Conservation (phyloP, 2,329 filamentous ascomycete species). For the Leptodontidium sp. region DNA sequence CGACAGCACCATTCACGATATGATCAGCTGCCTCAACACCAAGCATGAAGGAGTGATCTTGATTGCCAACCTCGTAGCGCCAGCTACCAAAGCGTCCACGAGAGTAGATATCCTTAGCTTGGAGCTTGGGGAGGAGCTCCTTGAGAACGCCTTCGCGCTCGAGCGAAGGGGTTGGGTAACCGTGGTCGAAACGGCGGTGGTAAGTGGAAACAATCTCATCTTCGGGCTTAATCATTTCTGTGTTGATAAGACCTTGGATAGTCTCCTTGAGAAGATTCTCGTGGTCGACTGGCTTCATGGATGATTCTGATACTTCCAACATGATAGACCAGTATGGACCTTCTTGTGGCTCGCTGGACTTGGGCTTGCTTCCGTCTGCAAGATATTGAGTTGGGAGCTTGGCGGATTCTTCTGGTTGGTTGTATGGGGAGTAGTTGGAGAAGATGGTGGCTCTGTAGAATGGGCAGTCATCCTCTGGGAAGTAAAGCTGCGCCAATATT, state of each 20-base stretch:
- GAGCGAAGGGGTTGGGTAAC: slow-evolving; percentile 93
- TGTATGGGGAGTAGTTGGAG: slow-evolving; percentile 99
- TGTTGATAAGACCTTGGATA: slow-evolving; percentile 97
- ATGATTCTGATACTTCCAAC: slow-evolving; percentile 96
- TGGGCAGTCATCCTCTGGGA: slow-evolving; percentile 97
- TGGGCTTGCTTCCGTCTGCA: slow-evolving; percentile 83
- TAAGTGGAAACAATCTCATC: slow-evolving; percentile 99
- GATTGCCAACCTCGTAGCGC: slow-evolving; percentile 85
- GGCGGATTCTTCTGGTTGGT: slow-evolving; percentile 84
- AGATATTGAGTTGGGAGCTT: slow-evolving; percentile 89
- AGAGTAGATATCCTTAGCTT: slow-evolving; percentile 90
- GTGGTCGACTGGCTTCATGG: slow-evolving; percentile 91
- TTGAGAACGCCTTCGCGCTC: slow-evolving; percentile 96
- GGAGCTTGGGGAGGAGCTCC: slow-evolving; percentile 90
- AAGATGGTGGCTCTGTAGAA: slow-evolving; percentile 99
- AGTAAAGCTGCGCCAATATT: slow-evolving; percentile 74
- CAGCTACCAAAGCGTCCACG: slow-evolving; percentile 97
- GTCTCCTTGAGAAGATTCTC: slow-evolving; percentile 86
- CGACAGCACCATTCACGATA: slow-evolving; percentile 75
- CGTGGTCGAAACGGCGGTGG: slow-evolving; percentile 97
- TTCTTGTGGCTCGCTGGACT: slow-evolving; percentile 75
- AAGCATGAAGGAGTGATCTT: slow-evolving; percentile 81
- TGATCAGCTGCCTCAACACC: slow-evolving; percentile 79
- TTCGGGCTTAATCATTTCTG: slow-evolving; percentile 87
- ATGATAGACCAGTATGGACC: slow-evolving; percentile 99